Conservation (phyloP, 495 filamentous ascomycete species). For the Acidiella bohemica region DNA sequence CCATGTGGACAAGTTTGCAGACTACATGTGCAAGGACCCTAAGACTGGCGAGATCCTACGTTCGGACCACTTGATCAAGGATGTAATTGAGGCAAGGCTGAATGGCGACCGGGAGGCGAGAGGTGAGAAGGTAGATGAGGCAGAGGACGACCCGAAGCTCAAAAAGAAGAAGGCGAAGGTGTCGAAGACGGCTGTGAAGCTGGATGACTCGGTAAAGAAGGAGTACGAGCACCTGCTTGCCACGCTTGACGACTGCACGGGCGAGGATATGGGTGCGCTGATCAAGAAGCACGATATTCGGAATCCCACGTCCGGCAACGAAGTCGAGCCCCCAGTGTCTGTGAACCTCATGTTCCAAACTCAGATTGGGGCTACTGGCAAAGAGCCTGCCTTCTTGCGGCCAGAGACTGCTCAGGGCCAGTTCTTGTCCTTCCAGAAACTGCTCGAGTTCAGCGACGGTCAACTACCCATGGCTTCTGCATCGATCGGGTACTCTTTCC, state of each 20-base stretch:
- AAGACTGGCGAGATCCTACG: conserved; percentile 94
- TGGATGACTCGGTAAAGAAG: conserved; percentile 48
- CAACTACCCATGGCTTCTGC: conserved; percentile 65
- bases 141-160: conserved; percentile 38
- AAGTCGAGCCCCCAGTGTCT: conserved; percentile 47
- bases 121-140: conserved; percentile 44
- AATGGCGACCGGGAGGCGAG: conserved; percentile 44
- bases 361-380: conserved; percentile 52
- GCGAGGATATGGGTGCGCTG: conserved; percentile 51
- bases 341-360: conserved; percentile 72
- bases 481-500: conserved; percentile 64
- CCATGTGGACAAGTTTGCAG: conserved; percentile 94
- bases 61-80: conserved; percentile 91
- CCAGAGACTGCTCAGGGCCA: conserved; percentile 63
- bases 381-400: conserved; percentile 48
- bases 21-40: conserved; percentile 99
- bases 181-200: conserved; percentile 45
- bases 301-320: conserved; percentile 47
- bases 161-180: conserved; percentile 44
- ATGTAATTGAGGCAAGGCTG: conserved; percentile 70
- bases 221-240: conserved; percentile 59
- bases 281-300: conserved; percentile 53
- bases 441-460: conserved; percentile 64
- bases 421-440: conserved; percentile 62
- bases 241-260: conserved; percentile 56